Evolutionary conservation across 2,329 filamentous ascomycete species (phyloP).

Genomic region (Camillea tinctor): DNA sequence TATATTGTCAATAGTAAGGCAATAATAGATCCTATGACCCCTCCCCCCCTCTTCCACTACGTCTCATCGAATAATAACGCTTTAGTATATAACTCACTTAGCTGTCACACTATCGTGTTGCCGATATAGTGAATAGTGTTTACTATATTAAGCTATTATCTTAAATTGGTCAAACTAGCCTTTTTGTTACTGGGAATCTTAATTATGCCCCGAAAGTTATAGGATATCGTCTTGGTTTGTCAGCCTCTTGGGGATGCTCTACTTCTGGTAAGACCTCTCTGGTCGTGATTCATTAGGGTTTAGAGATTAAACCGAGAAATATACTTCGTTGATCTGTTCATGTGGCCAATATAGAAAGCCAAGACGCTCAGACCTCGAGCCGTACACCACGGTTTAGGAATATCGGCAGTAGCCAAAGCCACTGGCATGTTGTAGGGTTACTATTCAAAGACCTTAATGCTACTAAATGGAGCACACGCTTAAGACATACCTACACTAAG

Average conservation of each 20-base stretch:
- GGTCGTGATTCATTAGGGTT: neutral
- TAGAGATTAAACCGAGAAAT: neutral
- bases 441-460: neutral
- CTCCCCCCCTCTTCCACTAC: neutral
- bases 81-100: neutral
- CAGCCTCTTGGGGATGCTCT: neutral
- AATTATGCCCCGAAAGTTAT: neutral
- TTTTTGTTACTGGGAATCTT: neutral
- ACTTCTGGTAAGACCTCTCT: neutral
- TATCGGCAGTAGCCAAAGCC: neutral
- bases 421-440: neutral
- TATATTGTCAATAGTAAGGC: neutral
- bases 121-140: neutral
- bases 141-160: neutral
- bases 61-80: neutral
- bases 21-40: neutral
- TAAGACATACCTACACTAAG: neutral
- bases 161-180: neutral
- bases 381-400: neutral
- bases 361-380: neutral
- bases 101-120: neutral
- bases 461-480: neutral
- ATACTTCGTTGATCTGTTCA: neutral
- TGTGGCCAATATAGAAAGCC: neutral
- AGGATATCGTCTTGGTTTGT: neutral